Conservation (phyloP, 2,329 filamentous ascomycete species). For the Paecilomyces sp. region DNA sequence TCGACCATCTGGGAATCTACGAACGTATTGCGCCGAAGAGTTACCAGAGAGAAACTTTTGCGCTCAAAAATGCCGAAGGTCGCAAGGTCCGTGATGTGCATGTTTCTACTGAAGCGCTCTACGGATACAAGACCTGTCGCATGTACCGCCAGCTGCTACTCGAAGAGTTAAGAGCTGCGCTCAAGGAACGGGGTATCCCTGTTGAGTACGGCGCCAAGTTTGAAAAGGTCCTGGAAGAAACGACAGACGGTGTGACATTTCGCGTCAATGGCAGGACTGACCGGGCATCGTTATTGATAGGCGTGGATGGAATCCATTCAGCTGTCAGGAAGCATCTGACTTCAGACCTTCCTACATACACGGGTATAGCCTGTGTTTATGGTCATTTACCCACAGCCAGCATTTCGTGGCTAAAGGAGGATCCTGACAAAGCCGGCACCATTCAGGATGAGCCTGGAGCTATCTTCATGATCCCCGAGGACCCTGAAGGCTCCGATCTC, state of each 20-base stretch:
- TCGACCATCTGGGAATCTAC: not conserved
- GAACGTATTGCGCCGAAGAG: not conserved
- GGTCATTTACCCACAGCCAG: conserved; percentile 5
- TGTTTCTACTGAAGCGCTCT: not conserved
- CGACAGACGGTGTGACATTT: not conserved
- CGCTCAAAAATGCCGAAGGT: not conserved
- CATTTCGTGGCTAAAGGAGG: conserved; percentile 1
- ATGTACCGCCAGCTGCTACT: not conserved
- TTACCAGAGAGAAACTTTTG: not conserved
- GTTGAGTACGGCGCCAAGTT: not conserved
- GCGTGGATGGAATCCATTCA: conserved; percentile 56
- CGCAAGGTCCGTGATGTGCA: not conserved
- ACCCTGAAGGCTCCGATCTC: conserved; percentile 23
- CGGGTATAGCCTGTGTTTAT: conserved; percentile 29
- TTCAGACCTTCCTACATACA: conserved; percentile 45
- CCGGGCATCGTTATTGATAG: conserved; percentile 43
- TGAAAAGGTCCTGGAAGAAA: not conserved
- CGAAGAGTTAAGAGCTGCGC: not conserved
- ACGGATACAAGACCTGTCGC: not conserved
- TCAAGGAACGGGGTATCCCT: not conserved
- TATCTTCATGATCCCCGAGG: conserved; percentile 33
- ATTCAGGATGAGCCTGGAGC: conserved; percentile 28
- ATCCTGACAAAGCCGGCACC: conserved; percentile 22
- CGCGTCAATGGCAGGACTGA: conserved; percentile 30
- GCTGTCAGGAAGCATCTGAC: conserved; percentile 46